These are phyloP conservation scores for Colletotrichum agaves DNA, from an alignment of 2,329 filamentous ascomycete genomes.

Conservation along the genomic window DNA sequence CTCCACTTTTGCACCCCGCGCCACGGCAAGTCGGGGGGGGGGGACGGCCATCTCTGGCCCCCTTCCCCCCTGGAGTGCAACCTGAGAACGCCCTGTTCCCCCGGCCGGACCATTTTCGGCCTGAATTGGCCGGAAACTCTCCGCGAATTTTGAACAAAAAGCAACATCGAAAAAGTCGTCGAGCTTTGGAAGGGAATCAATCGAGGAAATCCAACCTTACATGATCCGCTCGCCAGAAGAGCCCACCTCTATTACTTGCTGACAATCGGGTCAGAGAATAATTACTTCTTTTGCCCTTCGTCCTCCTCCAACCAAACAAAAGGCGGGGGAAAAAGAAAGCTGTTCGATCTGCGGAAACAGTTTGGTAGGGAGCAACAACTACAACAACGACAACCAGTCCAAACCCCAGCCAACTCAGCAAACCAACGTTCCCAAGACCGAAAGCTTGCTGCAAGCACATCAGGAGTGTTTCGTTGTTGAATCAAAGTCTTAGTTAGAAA, in stretches of 20 bases:
- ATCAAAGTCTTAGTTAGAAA: no score
- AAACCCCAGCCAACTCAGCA: background rate
- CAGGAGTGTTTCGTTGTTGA: no score
- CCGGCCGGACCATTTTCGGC: constrained; percentile 12
- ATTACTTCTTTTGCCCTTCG: background rate
- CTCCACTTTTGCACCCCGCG: constrained; percentile 11
- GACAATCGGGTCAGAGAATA: background rate
- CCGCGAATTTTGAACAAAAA: constrained; percentile 1
- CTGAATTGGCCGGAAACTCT: constrained; percentile 31
- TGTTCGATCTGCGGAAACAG: constrained; percentile 26
- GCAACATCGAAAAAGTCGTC: background rate
- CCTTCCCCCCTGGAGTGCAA: no score
- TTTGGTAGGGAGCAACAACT: constrained; percentile 13
- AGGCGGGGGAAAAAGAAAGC: constrained; percentile 38
- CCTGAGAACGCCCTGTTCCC: background rate
- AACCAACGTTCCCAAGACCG: background rate
- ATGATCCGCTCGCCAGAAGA: no score
- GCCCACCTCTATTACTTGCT: background rate
- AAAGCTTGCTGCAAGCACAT: no score
- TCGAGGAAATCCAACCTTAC: background rate
- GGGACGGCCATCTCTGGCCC: no score
- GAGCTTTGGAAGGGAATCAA: background rate
- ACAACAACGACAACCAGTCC: background rate
- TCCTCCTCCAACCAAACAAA: background rate
- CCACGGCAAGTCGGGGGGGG: background rate